Evolutionary conservation across 202 grass and related monocot species (phyloP).

Genomic region (Schoenoplectus tabernaemontani): DNA sequence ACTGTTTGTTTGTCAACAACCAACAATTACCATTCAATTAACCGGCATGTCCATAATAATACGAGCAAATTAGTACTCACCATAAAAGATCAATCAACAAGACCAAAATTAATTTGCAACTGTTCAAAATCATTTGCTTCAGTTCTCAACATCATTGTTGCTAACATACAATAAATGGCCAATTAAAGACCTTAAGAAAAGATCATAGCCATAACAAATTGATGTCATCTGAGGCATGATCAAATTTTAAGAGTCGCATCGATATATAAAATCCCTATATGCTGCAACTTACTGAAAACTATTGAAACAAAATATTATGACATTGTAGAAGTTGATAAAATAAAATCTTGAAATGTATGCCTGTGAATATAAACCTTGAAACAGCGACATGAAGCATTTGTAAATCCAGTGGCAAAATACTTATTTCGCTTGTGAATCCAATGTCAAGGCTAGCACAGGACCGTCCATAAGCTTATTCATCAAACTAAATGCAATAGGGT

Average conservation of each 20-base stretch:
- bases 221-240: not conserved
- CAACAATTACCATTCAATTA: not conserved
- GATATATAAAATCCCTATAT: not conserved
- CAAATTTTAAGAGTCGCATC: not conserved
- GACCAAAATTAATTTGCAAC: not conserved
- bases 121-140: not conserved
- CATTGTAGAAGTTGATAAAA: not conserved
- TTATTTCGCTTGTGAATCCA: conserved; percentile 29
- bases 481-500: not conserved
- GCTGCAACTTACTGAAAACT: not conserved
- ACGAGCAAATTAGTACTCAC: not conserved
- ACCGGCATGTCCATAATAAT: not conserved
- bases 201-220: not conserved
- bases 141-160: not conserved
- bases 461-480: conserved; percentile 24
- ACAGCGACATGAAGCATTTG: not conserved
- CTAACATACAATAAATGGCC: not conserved
- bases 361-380: not conserved
- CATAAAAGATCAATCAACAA: not conserved
- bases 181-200: not conserved
- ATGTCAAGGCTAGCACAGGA: conserved; percentile 29
- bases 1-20: conserved; percentile 21
- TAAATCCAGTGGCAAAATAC: not conserved
- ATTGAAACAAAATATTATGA: not conserved
- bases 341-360: conserved; percentile 13